These are phyloP conservation scores for Austroboletus niveus DNA, from an alignment of 1,284 basidiomycete genomes.

Conservation along the genomic window DNA sequence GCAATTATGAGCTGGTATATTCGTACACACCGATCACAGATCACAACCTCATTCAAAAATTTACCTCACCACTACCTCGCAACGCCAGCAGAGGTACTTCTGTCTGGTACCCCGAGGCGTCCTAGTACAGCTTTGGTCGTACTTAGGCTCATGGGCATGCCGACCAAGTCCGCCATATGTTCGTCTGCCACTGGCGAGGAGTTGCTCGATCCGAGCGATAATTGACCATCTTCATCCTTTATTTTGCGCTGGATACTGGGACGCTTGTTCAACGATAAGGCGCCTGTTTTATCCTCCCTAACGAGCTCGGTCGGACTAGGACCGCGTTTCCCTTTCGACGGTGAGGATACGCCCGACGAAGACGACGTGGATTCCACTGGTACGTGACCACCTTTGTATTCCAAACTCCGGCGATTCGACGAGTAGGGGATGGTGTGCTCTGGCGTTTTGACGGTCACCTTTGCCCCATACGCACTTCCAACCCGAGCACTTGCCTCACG, in stretches of 20 bases:
- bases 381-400: constrained; percentile 12
- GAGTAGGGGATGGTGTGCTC: constrained; percentile 1
- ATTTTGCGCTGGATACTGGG: constrained; percentile 60
- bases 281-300: constrained; percentile 59
- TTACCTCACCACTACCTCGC: constrained; percentile 14
- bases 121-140: constrained; percentile 2
- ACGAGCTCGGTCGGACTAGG: constrained; percentile 70
- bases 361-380: constrained; percentile 14
- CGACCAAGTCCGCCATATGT: constrained; percentile 6
- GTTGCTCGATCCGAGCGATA: constrained; percentile 13
- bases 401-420: constrained; percentile 5
- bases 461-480: constrained; percentile 1
- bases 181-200: constrained; percentile 11
- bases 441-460: not conserved
- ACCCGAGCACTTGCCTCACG: constrained; percentile 11
- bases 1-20: not conserved
- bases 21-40: constrained; percentile 13
- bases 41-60: constrained; percentile 4
- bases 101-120: constrained; percentile 9
- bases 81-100: not conserved
- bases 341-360: constrained; percentile 28
- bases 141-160: not conserved
- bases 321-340: constrained; percentile 55
- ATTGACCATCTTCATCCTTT: constrained; percentile 7
- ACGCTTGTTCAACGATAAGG: constrained; percentile 56